phyloP scores from a whole-genome alignment of 2,329 filamentous ascomycete species.

The Aspergillus sp. region DNA sequence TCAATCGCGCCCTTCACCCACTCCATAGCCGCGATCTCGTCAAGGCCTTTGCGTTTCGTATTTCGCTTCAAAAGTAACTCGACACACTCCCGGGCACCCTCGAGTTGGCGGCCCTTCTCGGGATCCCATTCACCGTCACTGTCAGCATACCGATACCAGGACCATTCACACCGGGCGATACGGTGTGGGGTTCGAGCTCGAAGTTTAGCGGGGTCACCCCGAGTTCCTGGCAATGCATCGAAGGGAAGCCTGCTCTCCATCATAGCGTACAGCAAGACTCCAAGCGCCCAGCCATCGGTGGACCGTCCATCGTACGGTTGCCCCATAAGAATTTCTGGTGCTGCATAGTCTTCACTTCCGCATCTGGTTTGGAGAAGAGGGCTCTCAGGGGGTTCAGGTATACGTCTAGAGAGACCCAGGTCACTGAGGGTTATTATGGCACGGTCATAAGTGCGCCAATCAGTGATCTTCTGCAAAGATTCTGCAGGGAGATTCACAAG shows the following conservation, averaged over 20 bases:
- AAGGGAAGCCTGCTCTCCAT: slow-evolving; percentile 93
- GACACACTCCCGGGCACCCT: slow-evolving; percentile 76
- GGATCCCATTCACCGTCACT: slow-evolving; percentile 83
- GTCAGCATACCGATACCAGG: slow-evolving; percentile 83
- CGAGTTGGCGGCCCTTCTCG: slow-evolving; percentile 63
- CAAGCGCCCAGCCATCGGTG: slow-evolving; percentile 93
- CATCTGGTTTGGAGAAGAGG: slow-evolving; percentile 91
- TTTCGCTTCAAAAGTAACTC: slow-evolving; percentile 83
- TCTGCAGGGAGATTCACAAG: slow-evolving; percentile 77
- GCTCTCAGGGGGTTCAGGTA: slow-evolving; percentile 70
- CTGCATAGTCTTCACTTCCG: slow-evolving; percentile 95
- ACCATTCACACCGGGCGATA: slow-evolving; percentile 95
- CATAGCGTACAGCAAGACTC: slow-evolving; percentile 87
- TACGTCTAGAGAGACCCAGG: slow-evolving; percentile 81
- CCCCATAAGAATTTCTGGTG: slow-evolving; percentile 93
- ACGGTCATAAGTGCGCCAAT: slow-evolving; percentile 75
- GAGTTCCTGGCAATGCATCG: slow-evolving; percentile 77
- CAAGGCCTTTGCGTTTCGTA: slow-evolving; percentile 72
- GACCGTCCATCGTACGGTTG: slow-evolving; percentile 90
- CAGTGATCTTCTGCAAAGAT: slow-evolving; percentile 64
- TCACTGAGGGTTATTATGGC: slow-evolving; percentile 88
- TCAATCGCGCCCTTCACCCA: slow-evolving; percentile 78
- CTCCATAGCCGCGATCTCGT: slow-evolving; percentile 67
- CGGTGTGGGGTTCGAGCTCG: slow-evolving; percentile 82
- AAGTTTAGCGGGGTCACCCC: slow-evolving; percentile 70